Percentiles rank a stretch among this genome's conserved stretches.
Evolutionary conservation across 139 green algal genomes (phyloP).

Genomic region (Microglena sp.): DNA sequence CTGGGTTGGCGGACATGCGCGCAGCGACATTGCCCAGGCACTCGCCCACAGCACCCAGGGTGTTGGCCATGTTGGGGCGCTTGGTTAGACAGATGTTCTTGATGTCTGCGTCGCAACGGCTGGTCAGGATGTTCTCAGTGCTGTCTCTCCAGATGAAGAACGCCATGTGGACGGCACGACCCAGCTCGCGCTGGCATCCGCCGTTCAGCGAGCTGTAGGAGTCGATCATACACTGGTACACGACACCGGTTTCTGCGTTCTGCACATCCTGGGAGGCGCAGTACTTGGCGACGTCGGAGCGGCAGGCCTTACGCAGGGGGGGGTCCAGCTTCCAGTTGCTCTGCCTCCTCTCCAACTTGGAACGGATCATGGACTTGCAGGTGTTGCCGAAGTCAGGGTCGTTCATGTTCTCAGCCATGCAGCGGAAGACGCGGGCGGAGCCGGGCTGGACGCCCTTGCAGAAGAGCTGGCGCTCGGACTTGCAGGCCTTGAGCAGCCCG

Average conservation of each 20-base stretch:
- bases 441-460: conserved; percentile 49
- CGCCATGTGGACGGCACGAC: conserved; percentile 68
- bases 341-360: conserved; percentile 18
- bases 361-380: conserved; percentile 31
- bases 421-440: conserved; percentile 44
- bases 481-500: conserved; percentile 28
- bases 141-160: conserved; percentile 79
- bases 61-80: conserved; percentile 38
- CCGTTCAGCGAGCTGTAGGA: conserved; percentile 20
- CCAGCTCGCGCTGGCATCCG: conserved; percentile 60
- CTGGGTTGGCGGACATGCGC: too few relatives aligned
- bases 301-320: conserved; percentile 56
- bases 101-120: conserved; percentile 62
- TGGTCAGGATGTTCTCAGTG: conserved; percentile 42
- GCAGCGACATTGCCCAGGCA: conserved; percentile 56
- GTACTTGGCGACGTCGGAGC: conserved; percentile 25
- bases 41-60: conserved; percentile 46
- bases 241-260: conserved; percentile 24
- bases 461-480: conserved; percentile 52
- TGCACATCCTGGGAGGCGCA: conserved; percentile 39
- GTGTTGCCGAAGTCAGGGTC: conserved; percentile 55
- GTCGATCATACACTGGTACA: conserved; percentile 61
- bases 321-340: conserved; percentile 70
- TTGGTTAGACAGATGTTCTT: conserved; percentile 34
- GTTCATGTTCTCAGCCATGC: conserved; percentile 60